Evolutionary conservation across 73 alveolate species (phyloP).

Genomic region (Paramecium sexaurelia): DNA sequence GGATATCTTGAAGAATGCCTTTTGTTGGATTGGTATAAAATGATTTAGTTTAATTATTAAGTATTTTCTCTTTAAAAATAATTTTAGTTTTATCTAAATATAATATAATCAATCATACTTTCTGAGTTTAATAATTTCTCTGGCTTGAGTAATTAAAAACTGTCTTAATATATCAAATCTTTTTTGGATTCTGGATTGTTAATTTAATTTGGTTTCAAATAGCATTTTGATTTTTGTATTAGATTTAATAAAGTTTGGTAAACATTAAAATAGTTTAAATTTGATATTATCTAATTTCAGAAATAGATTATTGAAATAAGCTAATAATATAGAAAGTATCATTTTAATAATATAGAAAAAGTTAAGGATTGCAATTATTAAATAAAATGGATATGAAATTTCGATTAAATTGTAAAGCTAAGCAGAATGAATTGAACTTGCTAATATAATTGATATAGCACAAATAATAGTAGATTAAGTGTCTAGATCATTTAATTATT

Average conservation of each 20-base stretch:
- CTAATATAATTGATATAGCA: neutral
- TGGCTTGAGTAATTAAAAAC: too few species aligned
- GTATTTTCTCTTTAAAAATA: too few species aligned
- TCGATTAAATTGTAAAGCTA: neutral
- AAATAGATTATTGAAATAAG: neutral
- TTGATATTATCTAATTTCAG: neutral
- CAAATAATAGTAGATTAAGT: neutral
- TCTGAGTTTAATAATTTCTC: too few species aligned
- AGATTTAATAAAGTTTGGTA: neutral
- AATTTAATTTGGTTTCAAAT: too few species aligned
- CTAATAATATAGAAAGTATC: neutral
- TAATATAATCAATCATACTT: too few species aligned
- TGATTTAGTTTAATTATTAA: too few species aligned
- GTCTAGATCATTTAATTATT: neutral
- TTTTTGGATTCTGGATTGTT: too few species aligned
- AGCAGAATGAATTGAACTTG: neutral
- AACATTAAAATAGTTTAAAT: neutral
- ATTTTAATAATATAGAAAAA: neutral
- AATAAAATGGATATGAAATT: neutral
- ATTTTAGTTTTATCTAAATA: too few species aligned
- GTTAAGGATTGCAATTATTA: neutral
- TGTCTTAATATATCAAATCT: too few species aligned
- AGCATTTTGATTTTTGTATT: too few species aligned
- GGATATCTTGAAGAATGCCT: too few species aligned
- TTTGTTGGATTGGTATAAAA: too few species aligned